phyloP scores from a whole-genome alignment of 2,329 filamentous ascomycete genomes.

The Decorospora gaudefroyi region DNA sequence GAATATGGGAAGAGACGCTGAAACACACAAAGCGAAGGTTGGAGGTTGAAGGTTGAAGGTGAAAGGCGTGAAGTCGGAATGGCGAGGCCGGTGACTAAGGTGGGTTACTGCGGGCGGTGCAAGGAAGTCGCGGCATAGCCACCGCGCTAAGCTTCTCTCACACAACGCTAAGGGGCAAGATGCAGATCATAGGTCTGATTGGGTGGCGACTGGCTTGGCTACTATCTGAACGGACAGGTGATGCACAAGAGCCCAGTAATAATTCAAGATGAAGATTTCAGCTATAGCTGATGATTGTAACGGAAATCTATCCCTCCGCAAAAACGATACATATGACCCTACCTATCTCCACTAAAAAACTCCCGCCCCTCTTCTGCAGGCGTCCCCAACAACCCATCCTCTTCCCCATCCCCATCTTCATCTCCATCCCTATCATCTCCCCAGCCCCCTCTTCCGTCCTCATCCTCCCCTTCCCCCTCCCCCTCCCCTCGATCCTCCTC shows the following conservation, averaged over 20 bases:
- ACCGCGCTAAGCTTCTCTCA: slow-evolving; percentile 14
- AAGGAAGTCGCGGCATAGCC: slow-evolving; percentile 22
- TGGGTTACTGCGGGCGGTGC: slow-evolving; percentile 20
- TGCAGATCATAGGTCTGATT: too few species aligned
- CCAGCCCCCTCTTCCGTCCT: slow-evolving; percentile 37
- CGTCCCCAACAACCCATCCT: slow-evolving; percentile 47
- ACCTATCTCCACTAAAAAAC: slow-evolving; percentile 23
- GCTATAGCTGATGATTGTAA: too few species aligned
- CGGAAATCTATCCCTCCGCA: too few species aligned
- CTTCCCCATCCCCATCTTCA: slow-evolving; percentile 43
- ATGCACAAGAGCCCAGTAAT: too few species aligned
- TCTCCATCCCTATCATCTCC: slow-evolving; percentile 40
- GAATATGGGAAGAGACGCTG: slow-evolving; percentile 3
- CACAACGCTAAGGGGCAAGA: slow-evolving; percentile 4
- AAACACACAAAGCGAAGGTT: slow-evolving; percentile 15
- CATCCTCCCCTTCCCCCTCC: slow-evolving; percentile 43
- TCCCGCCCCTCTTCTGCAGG: slow-evolving; percentile 29
- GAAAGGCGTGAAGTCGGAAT: slow-evolving; percentile 13
- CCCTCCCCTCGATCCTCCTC: slow-evolving; percentile 41
- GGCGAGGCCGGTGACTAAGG: slow-evolving; percentile 20
- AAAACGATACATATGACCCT: too few species aligned
- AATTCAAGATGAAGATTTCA: too few species aligned
- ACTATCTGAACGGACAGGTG: too few species aligned
- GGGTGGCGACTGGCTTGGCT: too few species aligned
- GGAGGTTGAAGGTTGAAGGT: slow-evolving; percentile 8